Evolutionary conservation across 495 filamentous ascomycete species (phyloP).

Genomic region (Glonium stellatum): DNA sequence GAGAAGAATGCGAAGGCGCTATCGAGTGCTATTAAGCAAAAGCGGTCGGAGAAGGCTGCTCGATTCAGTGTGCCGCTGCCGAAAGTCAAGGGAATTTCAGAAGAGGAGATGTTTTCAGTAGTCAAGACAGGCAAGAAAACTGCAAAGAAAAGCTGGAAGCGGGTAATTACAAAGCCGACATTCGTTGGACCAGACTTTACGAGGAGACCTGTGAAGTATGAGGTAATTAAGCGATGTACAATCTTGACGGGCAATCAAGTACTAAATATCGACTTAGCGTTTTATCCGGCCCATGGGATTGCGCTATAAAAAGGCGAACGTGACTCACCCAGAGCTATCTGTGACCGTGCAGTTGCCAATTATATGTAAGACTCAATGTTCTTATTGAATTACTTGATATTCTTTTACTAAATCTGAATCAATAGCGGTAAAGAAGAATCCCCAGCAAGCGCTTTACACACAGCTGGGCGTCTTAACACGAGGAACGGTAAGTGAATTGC

Average conservation of each 20-base stretch:
- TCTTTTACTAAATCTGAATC: constrained; percentile 11
- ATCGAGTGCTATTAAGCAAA: constrained; percentile 77
- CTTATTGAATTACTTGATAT: not conserved
- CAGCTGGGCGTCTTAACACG: constrained; percentile 90
- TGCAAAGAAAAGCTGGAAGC: constrained; percentile 76
- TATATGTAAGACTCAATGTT: constrained; percentile 35
- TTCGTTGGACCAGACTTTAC: constrained; percentile 92
- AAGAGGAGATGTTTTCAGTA: constrained; percentile 98
- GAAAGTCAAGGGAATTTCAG: constrained; percentile 82
- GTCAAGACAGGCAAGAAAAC: constrained; percentile 88
- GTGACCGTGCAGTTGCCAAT: constrained; percentile 94
- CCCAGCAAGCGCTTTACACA: constrained; percentile 88
- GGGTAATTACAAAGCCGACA: constrained; percentile 89
- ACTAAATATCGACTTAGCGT: constrained; percentile 8
- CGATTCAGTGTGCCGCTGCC: constrained; percentile 91
- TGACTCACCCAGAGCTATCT: constrained; percentile 77
- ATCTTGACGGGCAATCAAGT: constrained; percentile 12
- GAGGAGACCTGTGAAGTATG: constrained; percentile 86
- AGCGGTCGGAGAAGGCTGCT: constrained; percentile 86
- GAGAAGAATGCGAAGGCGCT: constrained; percentile 85
- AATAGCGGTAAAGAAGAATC: constrained; percentile 87
- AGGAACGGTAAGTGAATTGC: constrained; percentile 65
- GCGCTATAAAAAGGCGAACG: constrained; percentile 90
- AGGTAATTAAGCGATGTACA: constrained; percentile 50
- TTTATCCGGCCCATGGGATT: constrained; percentile 64